Evolutionary conservation across 768 basidiomycete genomes (phyloP).

Genomic region (Leccinum incarnatum): DNA sequence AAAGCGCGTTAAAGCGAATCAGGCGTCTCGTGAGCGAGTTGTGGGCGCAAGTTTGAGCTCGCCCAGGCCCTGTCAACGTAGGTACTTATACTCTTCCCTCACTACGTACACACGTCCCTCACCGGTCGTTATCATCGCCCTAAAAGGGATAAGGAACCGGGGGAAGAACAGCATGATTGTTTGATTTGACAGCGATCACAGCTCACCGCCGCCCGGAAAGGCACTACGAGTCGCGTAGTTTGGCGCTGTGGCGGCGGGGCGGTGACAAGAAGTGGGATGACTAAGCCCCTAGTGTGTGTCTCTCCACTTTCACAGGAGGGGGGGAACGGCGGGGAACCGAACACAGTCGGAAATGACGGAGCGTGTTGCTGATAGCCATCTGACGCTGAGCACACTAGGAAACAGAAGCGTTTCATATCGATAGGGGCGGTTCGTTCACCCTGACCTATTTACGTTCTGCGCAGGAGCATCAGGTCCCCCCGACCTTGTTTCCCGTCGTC

Average conservation of each 20-base stretch:
- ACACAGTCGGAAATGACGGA: neutral
- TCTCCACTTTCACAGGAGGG: too few species aligned
- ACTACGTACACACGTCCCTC: neutral
- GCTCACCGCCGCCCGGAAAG: neutral
- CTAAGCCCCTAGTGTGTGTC: neutral
- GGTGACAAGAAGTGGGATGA: neutral
- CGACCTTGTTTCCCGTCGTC: neutral
- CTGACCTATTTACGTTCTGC: slow-evolving; percentile 7
- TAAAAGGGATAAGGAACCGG: neutral
- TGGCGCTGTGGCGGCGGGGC: neutral
- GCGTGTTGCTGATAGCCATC: neutral
- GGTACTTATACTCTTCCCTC: neutral
- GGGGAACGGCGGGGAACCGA: neutral
- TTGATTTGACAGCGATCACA: neutral
- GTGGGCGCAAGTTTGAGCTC: neutral
- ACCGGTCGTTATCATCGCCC: neutral
- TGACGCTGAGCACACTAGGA: slow-evolving; percentile 1
- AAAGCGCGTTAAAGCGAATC: neutral
- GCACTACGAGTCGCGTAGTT: neutral
- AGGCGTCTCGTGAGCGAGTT: neutral
- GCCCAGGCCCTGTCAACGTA: neutral
- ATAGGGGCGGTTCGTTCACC: slow-evolving; percentile 17
- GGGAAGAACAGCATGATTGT: neutral
- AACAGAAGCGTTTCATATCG: slow-evolving; percentile 3
- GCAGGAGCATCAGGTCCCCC: neutral